Conservation (phyloP, 2,329 filamentous ascomycete species). For the Ascochyta clinopodiicola region DNA sequence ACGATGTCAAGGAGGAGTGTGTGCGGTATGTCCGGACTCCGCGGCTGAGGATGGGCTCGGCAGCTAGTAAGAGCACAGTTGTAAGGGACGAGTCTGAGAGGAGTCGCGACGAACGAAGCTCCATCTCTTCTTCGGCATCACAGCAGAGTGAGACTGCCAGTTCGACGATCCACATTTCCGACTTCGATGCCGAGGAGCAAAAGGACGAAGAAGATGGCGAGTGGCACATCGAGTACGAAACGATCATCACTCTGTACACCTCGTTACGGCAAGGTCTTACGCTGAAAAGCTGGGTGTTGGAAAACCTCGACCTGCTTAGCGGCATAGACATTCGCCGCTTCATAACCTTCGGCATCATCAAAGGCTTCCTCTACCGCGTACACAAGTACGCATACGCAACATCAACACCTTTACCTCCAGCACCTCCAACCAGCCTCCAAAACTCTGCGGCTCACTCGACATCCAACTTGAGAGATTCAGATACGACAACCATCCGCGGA, state of each 20-base stretch:
- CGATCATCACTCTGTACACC: conserved; percentile 81
- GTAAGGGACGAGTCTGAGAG: conserved; percentile 26
- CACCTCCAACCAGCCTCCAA: conserved; percentile 36
- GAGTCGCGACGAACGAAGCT: conserved; percentile 29
- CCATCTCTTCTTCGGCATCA: conserved; percentile 33
- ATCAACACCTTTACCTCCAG: conserved; percentile 29
- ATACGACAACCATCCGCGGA: conserved; percentile 26
- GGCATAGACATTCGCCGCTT: conserved; percentile 88
- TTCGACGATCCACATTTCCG: conserved; percentile 23
- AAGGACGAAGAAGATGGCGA: conserved; percentile 21
- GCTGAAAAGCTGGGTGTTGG: conserved; percentile 85
- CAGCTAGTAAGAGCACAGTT: conserved; percentile 11
- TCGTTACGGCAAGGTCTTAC: conserved; percentile 82
- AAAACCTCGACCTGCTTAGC: conserved; percentile 73
- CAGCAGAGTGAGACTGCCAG: conserved; percentile 23
- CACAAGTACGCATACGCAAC: conserved; percentile 83
- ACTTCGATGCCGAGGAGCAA: conserved; percentile 20
- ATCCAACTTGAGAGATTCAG: conserved; percentile 27
- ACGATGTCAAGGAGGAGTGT: conserved; percentile 83
- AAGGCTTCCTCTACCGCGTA: conserved; percentile 89
- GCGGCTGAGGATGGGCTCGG: conserved; percentile 36
- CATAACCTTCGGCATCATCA: conserved; percentile 95
- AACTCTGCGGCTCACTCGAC: conserved; percentile 25
- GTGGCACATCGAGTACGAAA: conserved; percentile 37
- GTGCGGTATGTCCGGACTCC: conserved; percentile 73